Evolutionary conservation across 2,329 filamentous ascomycete genomes (phyloP), one percentile per base, ranked within the genome.

Genomic region (Dothistroma pini): DNA sequence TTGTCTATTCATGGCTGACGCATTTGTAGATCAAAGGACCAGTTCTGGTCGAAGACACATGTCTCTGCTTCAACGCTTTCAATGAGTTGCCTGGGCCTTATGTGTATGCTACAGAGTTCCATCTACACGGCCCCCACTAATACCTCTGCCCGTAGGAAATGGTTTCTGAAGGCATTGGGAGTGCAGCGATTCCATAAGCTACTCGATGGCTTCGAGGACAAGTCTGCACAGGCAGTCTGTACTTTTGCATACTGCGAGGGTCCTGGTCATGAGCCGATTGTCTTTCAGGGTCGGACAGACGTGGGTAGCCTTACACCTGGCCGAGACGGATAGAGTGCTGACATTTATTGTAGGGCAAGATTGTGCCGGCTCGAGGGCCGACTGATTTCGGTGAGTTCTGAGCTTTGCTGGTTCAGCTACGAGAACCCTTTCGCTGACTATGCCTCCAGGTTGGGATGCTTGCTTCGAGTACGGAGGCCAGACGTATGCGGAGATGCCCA

Each of bases 401-500:
- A 8, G 34, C 32, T 54, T 32, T 49, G 10, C 38, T 5, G n/a
- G 19, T 11, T 7, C n/a, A n/a, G 31, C 31, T 10, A 14, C 16
- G 14, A 41, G 48, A 19, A 0, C 4, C 11, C 31, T 19, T 31
- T 57, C 55, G 68, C 67, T 67, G 51, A 59, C 29, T 58, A 47
- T 66, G 66, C 64, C 29, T n/a, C n/a, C 65, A 96, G 93, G 93
- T 51, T 99, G 95, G 95, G 95, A 99, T 75, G 86, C 95, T 1
- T 89, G 96, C 66, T 99, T 99, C 71, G 95, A 99, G 78, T 93
- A 96, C 69, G 84, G 96, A 66, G 93, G 93, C 48, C 81, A 91
- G 77, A 99, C 95, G 79, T 88, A 96, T 74, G 95, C 95, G 31
- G 95, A 99, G 79, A 99, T 99, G 95, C 89, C 91, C 56, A 93